Evolutionary conservation across 345 rosid genomes (phyloP).

Genomic region (Camelina sativa): DNA sequence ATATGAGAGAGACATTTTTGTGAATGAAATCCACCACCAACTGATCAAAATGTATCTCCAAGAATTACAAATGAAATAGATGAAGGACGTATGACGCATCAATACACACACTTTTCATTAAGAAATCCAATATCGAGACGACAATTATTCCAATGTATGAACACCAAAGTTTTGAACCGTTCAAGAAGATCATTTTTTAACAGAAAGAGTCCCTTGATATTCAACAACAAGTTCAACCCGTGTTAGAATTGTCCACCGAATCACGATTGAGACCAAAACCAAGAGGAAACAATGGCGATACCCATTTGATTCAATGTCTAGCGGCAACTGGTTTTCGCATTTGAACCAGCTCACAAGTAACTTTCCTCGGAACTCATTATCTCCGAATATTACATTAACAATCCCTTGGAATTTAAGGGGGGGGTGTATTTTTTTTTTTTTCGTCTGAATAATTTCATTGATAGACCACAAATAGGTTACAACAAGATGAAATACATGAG

Average conservation of each 20-base stretch:
- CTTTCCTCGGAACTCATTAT: constrained; percentile 30
- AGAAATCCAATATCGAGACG: too few relatives aligned
- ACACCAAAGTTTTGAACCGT: neutral
- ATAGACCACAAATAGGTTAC: too few relatives aligned
- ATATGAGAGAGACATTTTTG: neutral
- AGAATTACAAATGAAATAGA: too few relatives aligned
- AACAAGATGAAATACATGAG: too few relatives aligned
- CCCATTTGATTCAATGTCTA: constrained; percentile 49
- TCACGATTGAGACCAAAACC: constrained; percentile 56
- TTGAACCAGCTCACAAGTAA: constrained; percentile 35
- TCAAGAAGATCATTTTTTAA: neutral
- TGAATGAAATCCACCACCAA: neutral
- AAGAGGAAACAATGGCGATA: constrained; percentile 60
- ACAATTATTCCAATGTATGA: neutral
- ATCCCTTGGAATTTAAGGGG: neutral
- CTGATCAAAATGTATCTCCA: too few relatives aligned
- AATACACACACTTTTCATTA: too few relatives aligned
- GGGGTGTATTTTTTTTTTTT: too few relatives aligned
- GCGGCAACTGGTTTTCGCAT: constrained; percentile 51
- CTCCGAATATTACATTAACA: constrained; percentile 26
- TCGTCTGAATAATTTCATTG: too few relatives aligned
- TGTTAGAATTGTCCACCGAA: neutral
- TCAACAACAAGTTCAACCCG: neutral
- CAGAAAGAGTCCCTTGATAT: neutral
- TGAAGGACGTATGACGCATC: too few relatives aligned